phyloP scores from a whole-genome alignment of 78 protist genomes.

The Blattamonas nauphoetae region DNA sequence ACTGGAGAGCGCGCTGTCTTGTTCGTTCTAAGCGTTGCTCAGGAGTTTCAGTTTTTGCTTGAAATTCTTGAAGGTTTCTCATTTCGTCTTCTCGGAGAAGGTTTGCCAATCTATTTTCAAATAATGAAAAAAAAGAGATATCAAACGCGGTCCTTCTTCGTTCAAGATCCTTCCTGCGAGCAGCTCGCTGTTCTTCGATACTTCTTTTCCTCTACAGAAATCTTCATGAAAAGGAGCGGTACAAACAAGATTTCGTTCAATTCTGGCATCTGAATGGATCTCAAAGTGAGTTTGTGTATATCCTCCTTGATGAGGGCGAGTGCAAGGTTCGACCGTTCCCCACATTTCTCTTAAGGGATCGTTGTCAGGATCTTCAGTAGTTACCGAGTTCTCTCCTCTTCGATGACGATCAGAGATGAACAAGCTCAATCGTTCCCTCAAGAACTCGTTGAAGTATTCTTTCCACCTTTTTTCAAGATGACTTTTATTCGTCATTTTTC shows the following conservation, averaged over 20 bases:
- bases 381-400: too few species aligned
- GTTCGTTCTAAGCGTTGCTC: background rate
- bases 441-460: too few species aligned
- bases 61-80: background rate
- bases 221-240: background rate
- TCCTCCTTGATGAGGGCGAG: background rate
- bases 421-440: too few species aligned
- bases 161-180: background rate
- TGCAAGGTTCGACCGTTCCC: too few species aligned
- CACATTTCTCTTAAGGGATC: too few species aligned
- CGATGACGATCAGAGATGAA: too few species aligned
- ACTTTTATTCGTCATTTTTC: too few species aligned
- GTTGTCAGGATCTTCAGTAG: too few species aligned
- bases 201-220: background rate
- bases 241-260: background rate
- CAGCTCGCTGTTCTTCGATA: background rate
- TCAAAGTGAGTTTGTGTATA: background rate
- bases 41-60: background rate
- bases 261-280: background rate
- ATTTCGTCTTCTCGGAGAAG: background rate
- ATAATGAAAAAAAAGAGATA: background rate
- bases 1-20: background rate
- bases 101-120: background rate
- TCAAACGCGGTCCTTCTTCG: background rate
- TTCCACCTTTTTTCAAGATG: too few species aligned